Base-by-base conservation (phyloP, 306 rosid genomes). In the Inga leiocalycina region DNA sequence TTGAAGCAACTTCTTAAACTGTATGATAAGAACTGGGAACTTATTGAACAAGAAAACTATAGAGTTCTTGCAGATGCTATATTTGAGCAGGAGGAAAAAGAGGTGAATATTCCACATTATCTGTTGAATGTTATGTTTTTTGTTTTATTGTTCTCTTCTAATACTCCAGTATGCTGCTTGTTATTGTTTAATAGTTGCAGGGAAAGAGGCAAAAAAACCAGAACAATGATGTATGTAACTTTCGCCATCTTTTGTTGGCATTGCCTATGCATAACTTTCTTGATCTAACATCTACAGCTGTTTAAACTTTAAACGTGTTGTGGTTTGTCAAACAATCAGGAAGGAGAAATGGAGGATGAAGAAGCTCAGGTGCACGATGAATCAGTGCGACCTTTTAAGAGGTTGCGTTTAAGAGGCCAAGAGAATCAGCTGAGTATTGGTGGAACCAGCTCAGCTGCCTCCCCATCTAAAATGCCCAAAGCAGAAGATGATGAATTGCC, bases 21-120 rank as follows among this genome's bases (percentile, higher is more conserved):
- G 88, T 96, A 92, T 87, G 94, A 96, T 35, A 91, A 85, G 77
- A 88, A 94, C 74, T 94, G 99, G 99, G 93, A 85, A 51, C 93
- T 96, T 19, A 96, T 96, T 48, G 99, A 96, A 91, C 94, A 82
- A 90, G 99, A 96, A 88, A 91, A 84, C 75, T 96, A 92, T 77
- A 87, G 98, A 87, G 97, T 70, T 88, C 92, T 96, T 37, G 92
- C 91, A 66, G 98, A 93, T 90, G 94, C 98, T 44, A 90, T 96
- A 75, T 93, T 96, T 77, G 97, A 96, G 20, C 94, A 81, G 22
- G 97, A 91, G 20, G 99, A 96, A 13, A 82, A 52, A 62, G 54
- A 85, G 98, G 98, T 92, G 48, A 74, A 64, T 73, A 57, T 67
- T 32, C 67, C 39, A 37, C 30, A 69, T 71, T 66, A n/a, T 79